These are phyloP conservation scores for Dactylellina cionopaga DNA, from an alignment of 2,329 filamentous ascomycete species.

Conservation along the genomic window DNA sequence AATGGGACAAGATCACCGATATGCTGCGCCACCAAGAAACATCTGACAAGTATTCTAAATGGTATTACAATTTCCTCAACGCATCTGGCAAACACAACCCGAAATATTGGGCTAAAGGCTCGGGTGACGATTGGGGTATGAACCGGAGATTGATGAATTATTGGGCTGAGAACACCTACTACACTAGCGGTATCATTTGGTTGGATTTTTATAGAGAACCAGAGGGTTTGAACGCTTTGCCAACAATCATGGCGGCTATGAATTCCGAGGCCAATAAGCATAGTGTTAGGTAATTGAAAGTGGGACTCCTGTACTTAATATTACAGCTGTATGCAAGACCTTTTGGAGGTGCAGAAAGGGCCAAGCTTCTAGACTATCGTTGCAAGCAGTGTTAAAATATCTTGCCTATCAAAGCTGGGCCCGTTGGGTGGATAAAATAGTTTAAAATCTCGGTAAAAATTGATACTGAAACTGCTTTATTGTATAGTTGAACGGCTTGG, in stretches of 20 bases:
- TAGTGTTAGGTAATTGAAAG: too few species aligned
- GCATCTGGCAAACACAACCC: neutral
- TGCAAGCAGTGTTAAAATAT: too few species aligned
- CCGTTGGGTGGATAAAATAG: too few species aligned
- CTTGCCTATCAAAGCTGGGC: too few species aligned
- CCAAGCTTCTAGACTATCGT: too few species aligned
- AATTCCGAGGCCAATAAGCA: too few species aligned
- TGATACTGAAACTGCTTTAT: too few species aligned
- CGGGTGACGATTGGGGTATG: neutral
- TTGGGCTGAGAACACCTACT: neutral
- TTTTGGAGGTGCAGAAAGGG: too few species aligned
- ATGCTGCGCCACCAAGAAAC: neutral
- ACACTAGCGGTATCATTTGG: neutral
- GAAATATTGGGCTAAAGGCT: neutral
- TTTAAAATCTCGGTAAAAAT: too few species aligned
- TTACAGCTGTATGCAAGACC: too few species aligned
- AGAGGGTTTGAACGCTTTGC: neutral
- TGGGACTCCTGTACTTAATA: too few species aligned
- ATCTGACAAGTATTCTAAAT: neutral
- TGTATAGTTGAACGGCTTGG: too few species aligned
- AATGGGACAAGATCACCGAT: neutral
- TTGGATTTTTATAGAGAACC: neutral
- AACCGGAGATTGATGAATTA: neutral
- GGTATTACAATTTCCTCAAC: constrained; percentile 7
- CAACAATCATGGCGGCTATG: neutral